Evolutionary conservation across 1,284 basidiomycete species (phyloP).

Genomic region (Bjerkandera adusta): DNA sequence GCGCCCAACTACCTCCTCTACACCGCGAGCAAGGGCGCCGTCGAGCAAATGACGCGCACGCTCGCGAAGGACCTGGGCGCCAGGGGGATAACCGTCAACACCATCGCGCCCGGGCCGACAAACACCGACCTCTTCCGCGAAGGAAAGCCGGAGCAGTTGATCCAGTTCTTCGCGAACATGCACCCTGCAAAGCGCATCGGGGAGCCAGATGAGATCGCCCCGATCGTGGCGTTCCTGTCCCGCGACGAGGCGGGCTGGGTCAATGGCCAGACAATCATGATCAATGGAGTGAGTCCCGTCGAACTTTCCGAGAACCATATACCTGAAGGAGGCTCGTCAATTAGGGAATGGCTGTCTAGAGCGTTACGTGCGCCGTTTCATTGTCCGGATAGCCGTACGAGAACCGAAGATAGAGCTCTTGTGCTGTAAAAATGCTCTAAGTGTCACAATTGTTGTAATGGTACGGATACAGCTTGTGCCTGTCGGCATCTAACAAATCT

Average conservation of each 20-base stretch:
- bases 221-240: constrained; percentile 47
- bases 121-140: constrained; percentile 48
- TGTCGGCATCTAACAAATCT: too few species aligned
- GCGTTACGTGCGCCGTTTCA: too few species aligned
- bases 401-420: too few species aligned
- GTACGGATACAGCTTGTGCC: too few species aligned
- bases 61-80: constrained; percentile 50
- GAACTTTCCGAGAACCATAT: too few species aligned
- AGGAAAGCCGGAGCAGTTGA: constrained; percentile 43
- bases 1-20: constrained; percentile 49
- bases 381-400: too few species aligned
- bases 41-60: constrained; percentile 53
- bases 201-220: constrained; percentile 47
- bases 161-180: constrained; percentile 42
- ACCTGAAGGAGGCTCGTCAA: too few species aligned
- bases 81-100: constrained; percentile 51
- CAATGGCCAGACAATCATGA: constrained; percentile 49
- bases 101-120: constrained; percentile 48
- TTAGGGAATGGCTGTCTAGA: too few species aligned
- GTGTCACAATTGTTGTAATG: too few species aligned
- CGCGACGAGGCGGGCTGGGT: constrained; percentile 50
- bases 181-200: constrained; percentile 45
- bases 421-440: too few species aligned
- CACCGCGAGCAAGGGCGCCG: constrained; percentile 49
- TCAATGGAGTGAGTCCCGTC: constrained; percentile 48